A percentile compares a stretch with the other conserved stretches of the same genome.
Conservation (phyloP, 495 filamentous ascomycete species). For the Daldinia grandis region DNA sequence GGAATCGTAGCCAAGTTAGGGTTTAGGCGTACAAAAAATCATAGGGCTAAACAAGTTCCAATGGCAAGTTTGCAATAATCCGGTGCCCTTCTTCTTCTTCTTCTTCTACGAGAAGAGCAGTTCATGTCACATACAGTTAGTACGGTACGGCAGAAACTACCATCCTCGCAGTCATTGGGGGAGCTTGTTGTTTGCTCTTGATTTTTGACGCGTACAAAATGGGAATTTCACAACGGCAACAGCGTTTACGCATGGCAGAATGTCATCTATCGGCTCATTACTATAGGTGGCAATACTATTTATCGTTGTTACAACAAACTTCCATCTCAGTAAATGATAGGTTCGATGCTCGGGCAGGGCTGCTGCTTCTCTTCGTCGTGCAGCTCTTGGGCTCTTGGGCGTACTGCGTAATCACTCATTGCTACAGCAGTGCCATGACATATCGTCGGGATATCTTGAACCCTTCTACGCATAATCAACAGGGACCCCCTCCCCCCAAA, state of each 20-base stretch:
- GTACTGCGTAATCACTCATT: neutral
- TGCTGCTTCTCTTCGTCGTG: neutral
- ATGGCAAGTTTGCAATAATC: neutral
- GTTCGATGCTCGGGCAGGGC: neutral
- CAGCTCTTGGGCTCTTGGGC: neutral
- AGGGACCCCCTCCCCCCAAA: neutral
- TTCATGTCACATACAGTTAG: neutral
- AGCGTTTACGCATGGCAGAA: slow-evolving; percentile 8
- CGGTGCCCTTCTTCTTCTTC: neutral
- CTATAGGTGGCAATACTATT: neutral
- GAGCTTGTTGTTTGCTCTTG: neutral
- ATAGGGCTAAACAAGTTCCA: neutral
- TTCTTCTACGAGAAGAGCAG: neutral
- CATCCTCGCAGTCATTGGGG: neutral
- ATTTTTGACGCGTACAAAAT: neutral
- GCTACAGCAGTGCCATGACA: neutral
- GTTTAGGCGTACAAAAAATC: neutral
- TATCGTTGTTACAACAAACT: neutral
- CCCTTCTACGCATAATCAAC: neutral
- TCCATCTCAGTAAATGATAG: neutral
- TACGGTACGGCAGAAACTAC: neutral
- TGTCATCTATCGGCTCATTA: slow-evolving; percentile 2
- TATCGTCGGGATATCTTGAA: neutral
- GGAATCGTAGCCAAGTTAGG: neutral
- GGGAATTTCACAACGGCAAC: slow-evolving; percentile 8